Conservation (phyloP, 768 basidiomycete genomes). For the Tulasnella sp. region DNA sequence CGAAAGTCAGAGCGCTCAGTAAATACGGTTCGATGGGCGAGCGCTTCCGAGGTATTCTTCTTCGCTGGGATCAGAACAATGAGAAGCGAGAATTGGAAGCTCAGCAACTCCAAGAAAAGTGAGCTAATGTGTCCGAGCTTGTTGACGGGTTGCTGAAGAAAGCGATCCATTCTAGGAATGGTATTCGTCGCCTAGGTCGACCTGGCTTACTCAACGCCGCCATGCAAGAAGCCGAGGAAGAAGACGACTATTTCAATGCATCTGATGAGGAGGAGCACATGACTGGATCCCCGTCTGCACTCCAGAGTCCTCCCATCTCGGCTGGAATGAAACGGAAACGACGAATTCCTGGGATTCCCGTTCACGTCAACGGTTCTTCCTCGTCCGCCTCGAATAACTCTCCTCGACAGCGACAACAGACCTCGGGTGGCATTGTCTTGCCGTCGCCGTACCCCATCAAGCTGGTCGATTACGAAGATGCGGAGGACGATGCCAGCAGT, state of each 20-base stretch:
- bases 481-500: constrained; percentile 41
- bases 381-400: constrained; percentile 18
- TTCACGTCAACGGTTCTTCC: constrained; percentile 26
- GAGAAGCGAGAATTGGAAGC: constrained; percentile 51
- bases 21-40: constrained; percentile 48
- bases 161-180: constrained; percentile 12
- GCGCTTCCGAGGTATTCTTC: constrained; percentile 60
- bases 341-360: constrained; percentile 5
- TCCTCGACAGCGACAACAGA: constrained; percentile 26
- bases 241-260: constrained; percentile 89
- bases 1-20: constrained; percentile 51
- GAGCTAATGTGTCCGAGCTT: constrained; percentile 39
- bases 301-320: constrained; percentile 21
- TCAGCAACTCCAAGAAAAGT: constrained; percentile 21
- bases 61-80: constrained; percentile 85
- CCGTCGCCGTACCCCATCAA: constrained; percentile 32
- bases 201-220: constrained; percentile 29
- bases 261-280: constrained; percentile 63
- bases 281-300: neutral
- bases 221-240: constrained; percentile 50
- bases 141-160: constrained; percentile 9
- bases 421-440: constrained; percentile 28
- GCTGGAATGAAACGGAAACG: constrained; percentile 18
- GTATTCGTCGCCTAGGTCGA: neutral
- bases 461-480: constrained; percentile 66